Conservation (phyloP, 345 rosid genomes). For the Lumnitzera racemosa region DNA sequence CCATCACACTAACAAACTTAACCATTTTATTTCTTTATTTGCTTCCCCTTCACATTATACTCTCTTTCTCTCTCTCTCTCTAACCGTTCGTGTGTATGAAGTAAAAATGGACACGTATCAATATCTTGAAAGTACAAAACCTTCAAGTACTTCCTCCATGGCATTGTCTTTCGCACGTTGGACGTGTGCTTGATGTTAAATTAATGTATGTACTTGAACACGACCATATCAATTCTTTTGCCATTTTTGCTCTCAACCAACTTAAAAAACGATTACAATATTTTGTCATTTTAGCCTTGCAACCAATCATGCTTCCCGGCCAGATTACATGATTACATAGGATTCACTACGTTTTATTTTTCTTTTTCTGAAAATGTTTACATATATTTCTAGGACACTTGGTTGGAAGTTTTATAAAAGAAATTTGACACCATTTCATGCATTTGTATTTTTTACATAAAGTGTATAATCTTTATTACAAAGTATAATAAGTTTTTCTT, state of each 20-base stretch:
- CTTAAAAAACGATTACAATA: background rate
- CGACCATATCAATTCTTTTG: too few relatives aligned
- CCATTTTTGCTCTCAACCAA: too few relatives aligned
- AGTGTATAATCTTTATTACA: too few relatives aligned
- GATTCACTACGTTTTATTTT: background rate
- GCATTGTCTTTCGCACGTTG: too few relatives aligned
- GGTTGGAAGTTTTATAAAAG: too few relatives aligned
- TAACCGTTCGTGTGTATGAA: background rate
- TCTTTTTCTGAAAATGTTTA: background rate
- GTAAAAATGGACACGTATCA: slow-evolving; percentile 1
- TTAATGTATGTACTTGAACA: too few relatives aligned
- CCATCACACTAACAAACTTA: slow-evolving; percentile 7
- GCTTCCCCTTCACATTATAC: slow-evolving; percentile 77
- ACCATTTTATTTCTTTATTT: slow-evolving; percentile 18
- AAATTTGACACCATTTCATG: too few relatives aligned
- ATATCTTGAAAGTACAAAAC: background rate
- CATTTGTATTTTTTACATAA: too few relatives aligned
- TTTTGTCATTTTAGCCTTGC: background rate
- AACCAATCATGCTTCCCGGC: slow-evolving; percentile 3
- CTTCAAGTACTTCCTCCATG: too few relatives aligned
- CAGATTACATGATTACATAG: background rate
- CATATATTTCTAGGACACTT: too few relatives aligned
- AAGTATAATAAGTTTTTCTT: too few relatives aligned
- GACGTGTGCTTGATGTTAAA: too few relatives aligned
- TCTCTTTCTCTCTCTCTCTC: slow-evolving; percentile 11